Conservation (phyloP, 2,329 filamentous ascomycete species). For the Fusarium vanettenii region DNA sequence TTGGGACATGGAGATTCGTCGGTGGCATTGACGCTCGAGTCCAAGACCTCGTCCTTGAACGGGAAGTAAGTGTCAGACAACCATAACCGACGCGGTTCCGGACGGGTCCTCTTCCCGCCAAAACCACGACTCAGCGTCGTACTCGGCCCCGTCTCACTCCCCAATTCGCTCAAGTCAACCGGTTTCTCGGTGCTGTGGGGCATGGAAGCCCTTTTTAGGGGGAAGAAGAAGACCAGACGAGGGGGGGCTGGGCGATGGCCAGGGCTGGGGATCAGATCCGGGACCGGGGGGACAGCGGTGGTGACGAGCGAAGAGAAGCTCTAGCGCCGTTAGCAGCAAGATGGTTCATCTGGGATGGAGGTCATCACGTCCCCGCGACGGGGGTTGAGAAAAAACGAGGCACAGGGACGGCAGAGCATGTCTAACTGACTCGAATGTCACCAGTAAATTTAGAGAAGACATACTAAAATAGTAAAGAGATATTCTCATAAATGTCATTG, state of each 20-base stretch:
- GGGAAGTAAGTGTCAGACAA: conserved; percentile 4
- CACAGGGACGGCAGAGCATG: neutral
- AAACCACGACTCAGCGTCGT: conserved; percentile 35
- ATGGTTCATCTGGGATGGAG: conserved; percentile 28
- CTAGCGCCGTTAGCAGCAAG: conserved; percentile 10
- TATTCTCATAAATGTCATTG: neutral
- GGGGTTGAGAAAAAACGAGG: neutral
- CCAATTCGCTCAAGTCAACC: conserved; percentile 42
- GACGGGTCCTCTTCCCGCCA: conserved; percentile 19
- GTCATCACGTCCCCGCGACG: conserved; percentile 2
- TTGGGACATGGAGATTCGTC: neutral
- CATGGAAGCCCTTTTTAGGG: conserved; percentile 2
- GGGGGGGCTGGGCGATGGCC: conserved; percentile 12
- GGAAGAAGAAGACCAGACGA: conserved; percentile 1
- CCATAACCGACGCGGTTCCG: conserved; percentile 22
- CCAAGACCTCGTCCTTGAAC: neutral
- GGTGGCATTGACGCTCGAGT: neutral
- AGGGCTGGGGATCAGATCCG: conserved; percentile 42
- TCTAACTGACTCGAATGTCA: neutral
- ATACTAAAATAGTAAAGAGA: neutral
- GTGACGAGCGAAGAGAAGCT: conserved; percentile 13
- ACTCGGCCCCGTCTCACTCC: conserved; percentile 23
- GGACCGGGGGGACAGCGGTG: conserved; percentile 22
- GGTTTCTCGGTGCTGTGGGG: conserved; percentile 42
- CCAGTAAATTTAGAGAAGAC: neutral